Conservation (phyloP, 768 basidiomycete species). For the Macrolepiota albuminosa region DNA sequence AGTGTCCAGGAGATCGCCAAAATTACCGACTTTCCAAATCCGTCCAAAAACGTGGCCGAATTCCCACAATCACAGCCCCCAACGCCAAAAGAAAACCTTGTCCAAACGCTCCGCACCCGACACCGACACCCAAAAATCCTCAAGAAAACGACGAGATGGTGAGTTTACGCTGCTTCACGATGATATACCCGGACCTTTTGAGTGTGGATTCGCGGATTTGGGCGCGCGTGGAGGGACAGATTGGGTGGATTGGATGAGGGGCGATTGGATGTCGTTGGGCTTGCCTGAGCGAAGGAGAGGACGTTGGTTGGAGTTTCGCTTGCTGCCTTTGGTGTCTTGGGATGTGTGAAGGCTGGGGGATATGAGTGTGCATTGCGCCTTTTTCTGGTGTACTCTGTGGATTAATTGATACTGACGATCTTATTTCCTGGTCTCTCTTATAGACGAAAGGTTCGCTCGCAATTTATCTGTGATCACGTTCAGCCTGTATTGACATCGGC, state of each 20-base stretch:
- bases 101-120: slow-evolving; percentile 15
- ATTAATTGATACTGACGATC: slow-evolving; percentile 15
- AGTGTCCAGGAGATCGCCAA: not conserved
- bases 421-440: slow-evolving; percentile 14
- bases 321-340: not conserved
- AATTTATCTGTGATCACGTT: not conserved
- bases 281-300: not conserved
- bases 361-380: not conserved
- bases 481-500: slow-evolving; percentile 3
- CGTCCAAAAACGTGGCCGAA: not conserved
- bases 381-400: not conserved
- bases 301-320: not conserved
- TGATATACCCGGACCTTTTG: slow-evolving; percentile 9
- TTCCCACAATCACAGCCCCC: slow-evolving; percentile 15
- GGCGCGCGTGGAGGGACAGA: not conserved
- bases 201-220: slow-evolving; percentile 11
- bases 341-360: not conserved
- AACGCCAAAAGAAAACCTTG: not conserved
- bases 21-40: not conserved
- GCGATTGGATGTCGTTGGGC: not conserved
- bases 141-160: slow-evolving; percentile 43
- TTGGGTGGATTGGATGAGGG: slow-evolving; percentile 7
- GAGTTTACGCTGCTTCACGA: slow-evolving; percentile 25
- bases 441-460: slow-evolving; percentile 81
- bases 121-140: slow-evolving; percentile 21